Evolutionary conservation across 208 protist genomes (phyloP).

Genomic region (Entamoeba moshkovskii): DNA sequence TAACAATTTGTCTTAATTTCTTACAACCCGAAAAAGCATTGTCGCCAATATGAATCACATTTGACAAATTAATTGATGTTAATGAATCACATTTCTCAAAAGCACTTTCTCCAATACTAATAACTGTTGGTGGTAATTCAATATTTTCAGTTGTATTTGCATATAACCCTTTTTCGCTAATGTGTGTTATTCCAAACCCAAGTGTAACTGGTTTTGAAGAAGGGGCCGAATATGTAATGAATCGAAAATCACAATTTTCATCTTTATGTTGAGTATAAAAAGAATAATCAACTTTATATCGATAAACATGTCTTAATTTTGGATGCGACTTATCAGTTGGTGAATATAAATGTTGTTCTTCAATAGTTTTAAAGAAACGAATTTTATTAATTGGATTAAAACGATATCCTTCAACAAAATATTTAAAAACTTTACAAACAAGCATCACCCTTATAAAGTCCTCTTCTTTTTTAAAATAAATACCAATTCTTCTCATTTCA

Average conservation of each 20-base stretch:
- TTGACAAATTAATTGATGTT: background rate
- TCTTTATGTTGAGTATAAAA: background rate
- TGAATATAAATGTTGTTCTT: background rate
- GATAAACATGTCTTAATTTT: background rate
- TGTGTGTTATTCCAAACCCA: background rate
- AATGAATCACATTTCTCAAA: background rate
- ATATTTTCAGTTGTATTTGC: background rate
- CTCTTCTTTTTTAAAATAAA: background rate
- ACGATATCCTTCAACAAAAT: background rate
- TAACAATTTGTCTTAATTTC: background rate
- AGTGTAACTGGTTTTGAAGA: background rate
- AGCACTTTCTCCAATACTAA: background rate
- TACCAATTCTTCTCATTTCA: background rate
- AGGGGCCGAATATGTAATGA: background rate
- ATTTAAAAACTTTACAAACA: background rate
- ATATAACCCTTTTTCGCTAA: background rate
- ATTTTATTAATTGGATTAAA: background rate
- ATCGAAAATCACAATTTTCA: background rate
- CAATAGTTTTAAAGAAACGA: background rate
- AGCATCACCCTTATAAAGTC: background rate
- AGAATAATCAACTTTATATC: background rate
- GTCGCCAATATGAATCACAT: background rate
- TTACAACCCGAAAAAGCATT: background rate
- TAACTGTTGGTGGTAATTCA: background rate
- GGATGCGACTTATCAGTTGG: background rate